Conservation (phyloP, 495 filamentous ascomycete genomes). For the Talaromyces adpressus region DNA sequence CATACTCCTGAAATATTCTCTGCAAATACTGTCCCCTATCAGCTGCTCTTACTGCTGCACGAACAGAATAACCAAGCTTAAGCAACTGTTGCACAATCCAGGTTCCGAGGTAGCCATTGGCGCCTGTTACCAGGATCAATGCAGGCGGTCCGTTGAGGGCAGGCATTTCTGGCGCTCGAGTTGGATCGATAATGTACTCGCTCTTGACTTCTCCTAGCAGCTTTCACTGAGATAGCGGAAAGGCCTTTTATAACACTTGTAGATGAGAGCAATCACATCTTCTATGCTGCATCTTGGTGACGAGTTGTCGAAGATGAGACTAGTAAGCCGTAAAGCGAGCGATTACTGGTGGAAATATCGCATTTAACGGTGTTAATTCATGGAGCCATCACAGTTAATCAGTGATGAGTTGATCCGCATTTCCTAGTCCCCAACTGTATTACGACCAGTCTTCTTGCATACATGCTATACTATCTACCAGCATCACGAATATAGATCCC, state of each 20-base stretch:
- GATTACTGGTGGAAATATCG: not conserved
- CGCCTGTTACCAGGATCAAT: not conserved
- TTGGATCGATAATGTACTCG: not conserved
- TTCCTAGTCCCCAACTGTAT: not conserved
- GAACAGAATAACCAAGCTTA: not conserved
- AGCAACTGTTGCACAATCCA: constrained; percentile 3
- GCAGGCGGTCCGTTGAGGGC: not conserved
- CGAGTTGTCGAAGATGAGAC: not conserved
- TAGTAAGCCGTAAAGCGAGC: not conserved
- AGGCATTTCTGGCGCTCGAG: not conserved
- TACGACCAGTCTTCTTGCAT: not conserved
- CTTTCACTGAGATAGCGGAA: not conserved
- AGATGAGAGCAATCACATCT: not conserved
- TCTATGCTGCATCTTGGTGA: not conserved
- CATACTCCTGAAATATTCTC: not conserved
- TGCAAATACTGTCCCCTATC: constrained; percentile 1
- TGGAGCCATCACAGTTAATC: not conserved
- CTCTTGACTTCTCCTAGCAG: not conserved
- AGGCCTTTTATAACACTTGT: not conserved
- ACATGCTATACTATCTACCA: not conserved
- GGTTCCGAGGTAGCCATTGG: not conserved
- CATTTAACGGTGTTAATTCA: not conserved
- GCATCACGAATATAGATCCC: not conserved
- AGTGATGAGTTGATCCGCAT: not conserved
- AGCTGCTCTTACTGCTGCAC: not conserved